A percentile compares a stretch with the other conserved stretches of the same genome.
Conservation (phyloP, 768 basidiomycete species). For the Hortiboletus campestris region DNA sequence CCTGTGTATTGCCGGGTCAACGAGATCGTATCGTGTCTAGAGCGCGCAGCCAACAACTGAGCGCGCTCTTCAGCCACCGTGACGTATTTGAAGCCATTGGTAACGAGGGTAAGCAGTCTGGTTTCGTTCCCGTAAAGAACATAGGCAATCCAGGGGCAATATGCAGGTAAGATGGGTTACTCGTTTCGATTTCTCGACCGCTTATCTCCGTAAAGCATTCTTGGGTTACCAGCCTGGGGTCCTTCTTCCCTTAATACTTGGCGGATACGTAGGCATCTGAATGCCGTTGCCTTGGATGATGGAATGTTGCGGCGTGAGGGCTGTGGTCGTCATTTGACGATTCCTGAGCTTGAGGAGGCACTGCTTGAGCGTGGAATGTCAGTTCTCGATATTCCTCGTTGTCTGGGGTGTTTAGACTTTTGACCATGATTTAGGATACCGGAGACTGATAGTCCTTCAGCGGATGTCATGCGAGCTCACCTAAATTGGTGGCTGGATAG, state of each 20-base stretch:
- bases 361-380: slow-evolving; percentile 79
- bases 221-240: slow-evolving; percentile 41
- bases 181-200: background rate
- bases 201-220: slow-evolving; percentile 36
- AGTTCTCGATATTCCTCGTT: slow-evolving; percentile 27
- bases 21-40: slow-evolving; percentile 59
- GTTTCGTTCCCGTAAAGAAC: slow-evolving; percentile 22
- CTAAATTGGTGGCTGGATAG: slow-evolving; percentile 66
- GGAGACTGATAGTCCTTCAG: slow-evolving; percentile 33
- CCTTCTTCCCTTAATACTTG: slow-evolving; percentile 31
- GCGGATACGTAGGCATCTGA: slow-evolving; percentile 39
- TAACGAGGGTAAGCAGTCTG: slow-evolving; percentile 32
- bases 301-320: slow-evolving; percentile 53
- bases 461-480: slow-evolving; percentile 46
- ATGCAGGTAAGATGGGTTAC: slow-evolving; percentile 50
- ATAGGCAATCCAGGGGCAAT: slow-evolving; percentile 37
- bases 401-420: background rate
- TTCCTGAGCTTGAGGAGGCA: slow-evolving; percentile 59
- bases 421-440: slow-evolving; percentile 36
- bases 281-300: slow-evolving; percentile 57
- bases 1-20: slow-evolving; percentile 82
- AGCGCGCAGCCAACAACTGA: slow-evolving; percentile 46
- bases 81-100: slow-evolving; percentile 35
- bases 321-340: slow-evolving; percentile 42
- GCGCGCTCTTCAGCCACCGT: slow-evolving; percentile 38